Base-by-base conservation (phyloP, 129 eudicot species). In the Deinandra increscens region DNA sequence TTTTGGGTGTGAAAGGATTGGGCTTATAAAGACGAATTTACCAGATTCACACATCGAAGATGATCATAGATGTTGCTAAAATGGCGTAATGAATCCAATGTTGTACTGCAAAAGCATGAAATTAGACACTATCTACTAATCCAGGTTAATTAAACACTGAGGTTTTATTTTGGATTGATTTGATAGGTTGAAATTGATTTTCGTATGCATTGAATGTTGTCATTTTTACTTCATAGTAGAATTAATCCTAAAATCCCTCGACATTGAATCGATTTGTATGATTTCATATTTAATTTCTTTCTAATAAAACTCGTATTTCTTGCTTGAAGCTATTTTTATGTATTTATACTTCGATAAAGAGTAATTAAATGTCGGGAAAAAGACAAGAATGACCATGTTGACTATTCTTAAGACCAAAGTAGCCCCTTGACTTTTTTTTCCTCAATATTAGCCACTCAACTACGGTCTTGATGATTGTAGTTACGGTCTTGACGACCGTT, bases 21-120 rank as follows among this genome's bases (percentile, higher is more conserved):
- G 26, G 50, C 26, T 49, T 51, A 74, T 60, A 72, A 51, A 70
- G 53, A 69, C 7, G 55, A 41, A 58, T 69, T 12, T 59, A 69
- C 38, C 51, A 37, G 37, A 23, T 71, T 42, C 71, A 73, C 39
- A 37, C 50, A 62, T 62, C 22, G 33, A 55, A 68, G 46, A 37
- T 33, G 73, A 53, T 4, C 38, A 31, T 18, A 13, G 38, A 0
- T n/a, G 49, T 51, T 5, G 64, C 20, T 73, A 63, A 64, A 60
- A 76, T 68, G 75, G 75, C 11, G 11, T 76, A 76, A 76, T 76
- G 58, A 60, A 68, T 46, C 44, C 37, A 48, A 38, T 69, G 20
- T 61, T 69, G 80, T 76, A 76, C 80, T 76, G 75, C 80, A 76
- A 76, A 8, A 9, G 54, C 46, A 48, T 26, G 55, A 69, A 59